Evolutionary conservation across 805 yeast genomes (phyloP), one percentile per base, ranked within the genome.

Genomic region (Wickerhamiella nectarea): DNA sequence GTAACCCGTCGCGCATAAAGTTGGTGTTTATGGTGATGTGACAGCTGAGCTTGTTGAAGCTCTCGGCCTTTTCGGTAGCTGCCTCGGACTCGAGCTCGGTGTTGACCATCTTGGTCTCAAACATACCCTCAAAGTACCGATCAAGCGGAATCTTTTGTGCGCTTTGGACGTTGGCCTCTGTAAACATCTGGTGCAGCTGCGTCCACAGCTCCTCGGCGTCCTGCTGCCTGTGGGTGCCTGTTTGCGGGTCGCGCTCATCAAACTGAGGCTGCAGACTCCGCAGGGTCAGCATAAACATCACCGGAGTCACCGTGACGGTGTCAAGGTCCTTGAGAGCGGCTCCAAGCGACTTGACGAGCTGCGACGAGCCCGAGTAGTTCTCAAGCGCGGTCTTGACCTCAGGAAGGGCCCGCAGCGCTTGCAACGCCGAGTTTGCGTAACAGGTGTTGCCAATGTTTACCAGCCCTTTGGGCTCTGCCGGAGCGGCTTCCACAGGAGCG

Each of bases 191-290:
- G 68, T 70, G 18, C 41, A 91, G 70, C 59, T 81, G 89, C 6
- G 95, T 79, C 64, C 76, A 86, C 14, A 89, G 81, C 60, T 91
- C 99, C 65, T 91, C 99, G 0, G 98, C 98, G 66, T 91, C 99
- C 64, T 91, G 99, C 65, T 91, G 98, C 62, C 84, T 86, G 58
- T 72, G 81, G 45, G 71, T 64, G 1, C 96, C 96, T 3, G 34
- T 33, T 35, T 67, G 63, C 41, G 68, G 66, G 38, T 56, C 62
- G 48, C 76, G 74, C 59, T 89, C 96, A 35, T 80, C 82, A 62
- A 91, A 91, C 63, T 91, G 97, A 1, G 97, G 96, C 57, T 75
- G 81, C 14, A 67, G 64, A 38, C 68, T 65, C 59, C 95, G 76
- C 40, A 65, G 51, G 20, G 55, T 46, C 45, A 44, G 67, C 48